These are phyloP conservation scores for Lachancea meyersii DNA, from an alignment of 805 yeast species.

Conservation along the genomic window DNA sequence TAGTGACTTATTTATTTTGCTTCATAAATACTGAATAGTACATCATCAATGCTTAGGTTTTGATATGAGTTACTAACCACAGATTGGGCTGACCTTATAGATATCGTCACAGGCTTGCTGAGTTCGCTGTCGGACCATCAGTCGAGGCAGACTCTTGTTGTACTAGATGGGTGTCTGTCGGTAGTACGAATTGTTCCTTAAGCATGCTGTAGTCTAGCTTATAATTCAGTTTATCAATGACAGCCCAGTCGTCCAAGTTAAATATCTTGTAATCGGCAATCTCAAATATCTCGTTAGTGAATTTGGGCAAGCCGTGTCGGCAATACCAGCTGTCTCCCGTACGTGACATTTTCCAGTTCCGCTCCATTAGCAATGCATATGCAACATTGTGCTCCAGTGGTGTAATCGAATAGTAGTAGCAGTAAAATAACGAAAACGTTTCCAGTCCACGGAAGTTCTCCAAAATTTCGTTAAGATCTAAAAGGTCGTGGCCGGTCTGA, in stretches of 20 bases:
- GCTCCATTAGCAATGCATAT: slow-evolving; percentile 27
- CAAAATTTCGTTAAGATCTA: slow-evolving; percentile 13
- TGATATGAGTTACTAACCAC: too few species aligned
- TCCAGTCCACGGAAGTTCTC: slow-evolving; percentile 29
- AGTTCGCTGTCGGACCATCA: neutral
- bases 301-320: slow-evolving; percentile 35
- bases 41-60: too few species aligned
- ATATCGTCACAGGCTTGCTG: neutral
- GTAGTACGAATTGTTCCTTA: slow-evolving; percentile 10
- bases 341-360: slow-evolving; percentile 36
- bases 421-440: slow-evolving; percentile 38
- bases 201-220: slow-evolving; percentile 34
- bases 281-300: slow-evolving; percentile 37
- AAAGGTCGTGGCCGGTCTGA: slow-evolving; percentile 2
- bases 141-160: slow-evolving; percentile 7
- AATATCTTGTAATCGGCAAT: slow-evolving; percentile 41
- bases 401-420: slow-evolving; percentile 40
- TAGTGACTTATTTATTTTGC: too few species aligned
- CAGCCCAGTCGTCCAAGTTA: slow-evolving; percentile 40
- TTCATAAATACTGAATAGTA: slow-evolving; percentile 6
- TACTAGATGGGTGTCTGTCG: slow-evolving; percentile 19
- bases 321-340: slow-evolving; percentile 36
- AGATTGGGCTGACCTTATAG: neutral
- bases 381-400: slow-evolving; percentile 38
- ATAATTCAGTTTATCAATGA: slow-evolving; percentile 37